These are phyloP conservation scores for Santalum album DNA, from an alignment of 164 flowering plant species.

Conservation along the genomic window DNA sequence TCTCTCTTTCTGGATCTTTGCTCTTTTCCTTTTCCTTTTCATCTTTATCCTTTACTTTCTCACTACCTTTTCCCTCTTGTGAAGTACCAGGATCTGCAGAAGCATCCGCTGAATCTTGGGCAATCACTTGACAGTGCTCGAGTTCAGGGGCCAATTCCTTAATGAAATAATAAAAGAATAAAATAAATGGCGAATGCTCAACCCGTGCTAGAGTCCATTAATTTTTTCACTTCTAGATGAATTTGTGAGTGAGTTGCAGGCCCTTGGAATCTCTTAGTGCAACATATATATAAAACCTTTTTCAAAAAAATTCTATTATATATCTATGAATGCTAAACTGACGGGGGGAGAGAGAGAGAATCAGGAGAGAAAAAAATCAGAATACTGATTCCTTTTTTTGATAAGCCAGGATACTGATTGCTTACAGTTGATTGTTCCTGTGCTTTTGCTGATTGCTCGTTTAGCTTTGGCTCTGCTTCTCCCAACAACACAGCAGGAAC, in stretches of 20 bases:
- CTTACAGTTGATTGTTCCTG: constrained; percentile 67
- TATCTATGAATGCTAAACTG: too few species aligned
- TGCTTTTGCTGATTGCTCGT: constrained; percentile 61
- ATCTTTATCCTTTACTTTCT: constrained; percentile 68
- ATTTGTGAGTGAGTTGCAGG: too few species aligned
- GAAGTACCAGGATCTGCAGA: constrained; percentile 36
- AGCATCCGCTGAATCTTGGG: constrained; percentile 40
- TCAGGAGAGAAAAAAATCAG: neutral
- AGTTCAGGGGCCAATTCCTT: constrained; percentile 59
- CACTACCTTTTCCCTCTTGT: constrained; percentile 50
- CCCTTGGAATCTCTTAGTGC: too few species aligned
- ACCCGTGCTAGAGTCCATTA: too few species aligned
- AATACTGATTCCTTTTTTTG: constrained; percentile 12
- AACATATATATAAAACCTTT: too few species aligned
- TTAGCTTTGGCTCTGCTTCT: constrained; percentile 68
- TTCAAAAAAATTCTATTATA: too few species aligned
- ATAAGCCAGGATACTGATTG: neutral
- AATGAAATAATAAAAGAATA: constrained; percentile 5
- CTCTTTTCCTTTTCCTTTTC: constrained; percentile 62
- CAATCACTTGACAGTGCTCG: constrained; percentile 42
- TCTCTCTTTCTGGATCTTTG: constrained; percentile 68
- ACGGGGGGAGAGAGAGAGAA: neutral
- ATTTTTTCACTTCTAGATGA: too few species aligned
- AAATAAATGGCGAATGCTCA: constrained; percentile 10
- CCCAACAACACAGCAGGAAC: constrained; percentile 97